Conservation (phyloP, 192 early-diverging fungal species). For the Coemansia furcata region DNA sequence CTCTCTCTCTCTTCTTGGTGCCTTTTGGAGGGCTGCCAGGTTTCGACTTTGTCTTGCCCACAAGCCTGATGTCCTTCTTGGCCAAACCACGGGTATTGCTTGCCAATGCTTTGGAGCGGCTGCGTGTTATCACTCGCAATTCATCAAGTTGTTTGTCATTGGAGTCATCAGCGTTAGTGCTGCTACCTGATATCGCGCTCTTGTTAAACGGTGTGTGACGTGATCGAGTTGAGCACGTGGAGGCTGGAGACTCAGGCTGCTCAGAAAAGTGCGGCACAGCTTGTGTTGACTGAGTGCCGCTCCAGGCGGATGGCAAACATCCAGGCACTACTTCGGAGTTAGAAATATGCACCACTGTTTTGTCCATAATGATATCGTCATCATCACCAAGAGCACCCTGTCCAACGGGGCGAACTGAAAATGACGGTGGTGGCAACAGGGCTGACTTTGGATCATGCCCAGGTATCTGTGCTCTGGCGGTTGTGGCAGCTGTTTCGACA, state of each 20-base stretch:
- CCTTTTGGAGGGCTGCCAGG: too few relatives aligned
- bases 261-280: neutral
- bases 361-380: neutral
- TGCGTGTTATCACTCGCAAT: too few relatives aligned
- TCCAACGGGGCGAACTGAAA: neutral
- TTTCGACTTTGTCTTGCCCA: too few relatives aligned
- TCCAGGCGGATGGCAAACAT: neutral
- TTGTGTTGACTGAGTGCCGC: neutral
- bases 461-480: neutral
- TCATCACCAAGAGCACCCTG: neutral
- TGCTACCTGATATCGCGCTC: too few relatives aligned
- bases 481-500: neutral
- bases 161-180: too few relatives aligned
- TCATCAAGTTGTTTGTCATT: too few relatives aligned
- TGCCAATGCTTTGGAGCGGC: too few relatives aligned
- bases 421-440: neutral
- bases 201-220: too few relatives aligned
- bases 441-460: neutral
- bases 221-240: neutral
- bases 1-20: too few relatives aligned
- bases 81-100: too few relatives aligned
- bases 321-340: neutral
- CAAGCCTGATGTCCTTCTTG: too few relatives aligned
- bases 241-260: neutral
- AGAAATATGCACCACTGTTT: neutral